Conservation (phyloP, 2,329 filamentous ascomycete genomes). For the Ceratocystis ficicola region DNA sequence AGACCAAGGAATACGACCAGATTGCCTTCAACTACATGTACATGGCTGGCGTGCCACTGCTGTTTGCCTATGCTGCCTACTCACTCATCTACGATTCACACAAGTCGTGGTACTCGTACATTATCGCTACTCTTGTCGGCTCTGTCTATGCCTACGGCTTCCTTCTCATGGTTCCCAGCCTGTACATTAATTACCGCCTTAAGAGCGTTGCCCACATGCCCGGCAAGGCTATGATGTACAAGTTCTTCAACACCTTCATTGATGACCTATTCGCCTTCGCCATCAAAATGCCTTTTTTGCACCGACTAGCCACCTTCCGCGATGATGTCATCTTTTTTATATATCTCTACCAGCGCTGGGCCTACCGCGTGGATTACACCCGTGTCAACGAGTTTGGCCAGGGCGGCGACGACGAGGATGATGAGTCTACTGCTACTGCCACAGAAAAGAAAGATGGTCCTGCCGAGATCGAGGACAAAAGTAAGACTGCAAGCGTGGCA, state of each 20-base stretch:
- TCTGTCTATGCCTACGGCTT: conserved; percentile 97
- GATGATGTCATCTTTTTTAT: conserved; percentile 98
- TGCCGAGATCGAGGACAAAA: conserved; percentile 30
- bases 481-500: conserved; percentile 28
- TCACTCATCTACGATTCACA: conserved; percentile 85
- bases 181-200: conserved; percentile 98
- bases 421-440: conserved; percentile 29
- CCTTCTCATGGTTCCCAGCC: conserved; percentile 93
- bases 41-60: conserved; percentile 74
- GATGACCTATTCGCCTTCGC: conserved; percentile 98
- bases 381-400: conserved; percentile 97
- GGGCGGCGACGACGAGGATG: conserved; percentile 74
- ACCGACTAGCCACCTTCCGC: conserved; percentile 79
- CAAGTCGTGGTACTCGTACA: conserved; percentile 96
- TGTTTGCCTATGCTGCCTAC: conserved; percentile 82
- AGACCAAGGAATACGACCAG: conserved; percentile 96
- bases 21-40: conserved; percentile 98
- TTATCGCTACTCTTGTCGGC: conserved; percentile 88
- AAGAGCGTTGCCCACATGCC: conserved; percentile 97
- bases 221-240: conserved; percentile 91
- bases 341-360: conserved; percentile 88
- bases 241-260: conserved; percentile 97
- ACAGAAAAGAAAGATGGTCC: conserved; percentile 31
- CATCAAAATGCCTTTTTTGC: conserved; percentile 96
- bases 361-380: conserved; percentile 81